Conservation (phyloP, 2,329 filamentous ascomycete species). For the Aspergillus eucalypticola region DNA sequence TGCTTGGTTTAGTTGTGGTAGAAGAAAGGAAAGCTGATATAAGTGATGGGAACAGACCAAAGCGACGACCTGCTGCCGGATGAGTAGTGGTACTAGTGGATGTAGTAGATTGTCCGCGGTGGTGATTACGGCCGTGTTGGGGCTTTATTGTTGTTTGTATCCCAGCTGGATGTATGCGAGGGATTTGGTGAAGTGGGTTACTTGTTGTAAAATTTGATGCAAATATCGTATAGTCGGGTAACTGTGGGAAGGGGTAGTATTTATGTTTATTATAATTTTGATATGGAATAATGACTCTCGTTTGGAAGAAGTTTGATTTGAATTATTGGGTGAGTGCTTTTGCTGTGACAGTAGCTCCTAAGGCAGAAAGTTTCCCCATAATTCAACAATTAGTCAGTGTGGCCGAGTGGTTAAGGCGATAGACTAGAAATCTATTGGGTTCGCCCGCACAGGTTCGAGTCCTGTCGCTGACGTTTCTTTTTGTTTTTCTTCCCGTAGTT, state of each 20-base stretch:
- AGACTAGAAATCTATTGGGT: constrained; percentile 15
- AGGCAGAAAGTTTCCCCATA: neutral
- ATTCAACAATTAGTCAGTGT: neutral
- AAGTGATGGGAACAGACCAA: neutral
- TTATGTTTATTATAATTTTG: neutral
- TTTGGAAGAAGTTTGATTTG: neutral
- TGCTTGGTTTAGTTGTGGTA: no score
- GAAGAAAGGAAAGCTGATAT: neutral
- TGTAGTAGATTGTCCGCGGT: neutral
- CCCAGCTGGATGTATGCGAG: neutral
- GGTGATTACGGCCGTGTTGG: neutral
- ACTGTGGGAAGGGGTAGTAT: neutral
- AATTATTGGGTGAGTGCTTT: no score
- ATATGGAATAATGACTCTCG: neutral
- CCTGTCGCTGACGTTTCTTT: constrained; percentile 36
- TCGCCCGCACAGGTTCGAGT: constrained; percentile 21
- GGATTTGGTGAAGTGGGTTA: neutral
- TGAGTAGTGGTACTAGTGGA: neutral
- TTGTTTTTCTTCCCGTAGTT: neutral
- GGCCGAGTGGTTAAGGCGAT: constrained; percentile 5
- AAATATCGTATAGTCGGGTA: neutral
- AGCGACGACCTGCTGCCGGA: neutral
- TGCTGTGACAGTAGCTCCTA: no score
- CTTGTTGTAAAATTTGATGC: neutral
- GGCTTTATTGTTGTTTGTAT: neutral